These are phyloP conservation scores for Salvia rosmarinus DNA, from an alignment of 257 asterid species.

Conservation along the genomic window DNA sequence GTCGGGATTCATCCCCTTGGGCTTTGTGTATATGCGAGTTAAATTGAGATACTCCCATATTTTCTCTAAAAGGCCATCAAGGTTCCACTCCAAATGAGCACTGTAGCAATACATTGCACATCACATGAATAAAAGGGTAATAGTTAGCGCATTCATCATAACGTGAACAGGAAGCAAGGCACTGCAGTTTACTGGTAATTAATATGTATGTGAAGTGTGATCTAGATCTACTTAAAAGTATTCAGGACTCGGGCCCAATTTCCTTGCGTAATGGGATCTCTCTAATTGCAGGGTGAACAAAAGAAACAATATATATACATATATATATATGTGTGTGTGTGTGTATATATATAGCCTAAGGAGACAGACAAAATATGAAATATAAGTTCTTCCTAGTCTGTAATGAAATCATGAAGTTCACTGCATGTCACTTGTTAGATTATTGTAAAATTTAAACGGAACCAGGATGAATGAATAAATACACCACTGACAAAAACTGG, in stretches of 20 bases:
- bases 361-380: not conserved
- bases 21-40: conserved; percentile 98
- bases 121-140: conserved; percentile 5
- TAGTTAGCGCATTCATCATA: conserved; percentile 1
- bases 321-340: too few relatives aligned
- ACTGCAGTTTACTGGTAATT: not conserved
- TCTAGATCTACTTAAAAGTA: not conserved
- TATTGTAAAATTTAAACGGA: not conserved
- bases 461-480: not conserved
- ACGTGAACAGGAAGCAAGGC: conserved; percentile 5
- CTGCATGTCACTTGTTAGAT: not conserved
- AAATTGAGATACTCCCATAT: conserved; percentile 90
- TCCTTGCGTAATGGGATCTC: not conserved
- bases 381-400: not conserved
- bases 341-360: not conserved
- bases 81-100: conserved; percentile 99
- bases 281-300: not conserved
- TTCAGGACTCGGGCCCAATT: not conserved
- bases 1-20: conserved; percentile 99
- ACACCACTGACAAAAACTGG: not conserved
- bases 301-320: not conserved
- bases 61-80: conserved; percentile 93
- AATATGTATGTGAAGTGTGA: not conserved
- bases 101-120: conserved; percentile 45
- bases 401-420: conserved; percentile 5